Conservation (phyloP, 2,329 filamentous ascomycete species). For the Fusarium sarcochroum region DNA sequence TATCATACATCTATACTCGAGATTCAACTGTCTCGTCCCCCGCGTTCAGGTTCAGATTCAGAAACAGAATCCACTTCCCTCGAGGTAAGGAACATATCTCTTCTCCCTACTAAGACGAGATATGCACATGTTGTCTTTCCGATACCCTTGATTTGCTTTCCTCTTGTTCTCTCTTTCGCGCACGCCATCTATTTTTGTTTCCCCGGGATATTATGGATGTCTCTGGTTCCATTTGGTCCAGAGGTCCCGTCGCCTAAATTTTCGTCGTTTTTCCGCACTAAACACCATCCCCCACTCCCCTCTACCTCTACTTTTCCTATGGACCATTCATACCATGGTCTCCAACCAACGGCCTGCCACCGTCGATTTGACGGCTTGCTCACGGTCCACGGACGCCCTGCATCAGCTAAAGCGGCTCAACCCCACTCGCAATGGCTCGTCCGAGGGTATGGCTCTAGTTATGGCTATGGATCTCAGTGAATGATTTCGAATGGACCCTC, state of each 20-base stretch:
- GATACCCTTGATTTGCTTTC: neutral
- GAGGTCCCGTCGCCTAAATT: conserved; percentile 26
- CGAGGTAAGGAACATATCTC: conserved; percentile 35
- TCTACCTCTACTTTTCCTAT: conserved; percentile 8
- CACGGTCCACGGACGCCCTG: conserved; percentile 36
- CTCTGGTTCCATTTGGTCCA: conserved; percentile 6
- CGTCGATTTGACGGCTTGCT: no score
- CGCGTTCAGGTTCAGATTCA: neutral
- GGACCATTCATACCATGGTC: no score
- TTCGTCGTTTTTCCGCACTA: conserved; percentile 33
- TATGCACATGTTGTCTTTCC: conserved; percentile 11
- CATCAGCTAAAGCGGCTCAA: conserved; percentile 38
- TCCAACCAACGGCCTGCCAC: no score
- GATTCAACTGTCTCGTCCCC: conserved; percentile 1
- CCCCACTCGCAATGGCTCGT: conserved; percentile 39
- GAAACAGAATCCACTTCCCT: conserved; percentile 14
- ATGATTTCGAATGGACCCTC: conserved; percentile 33
- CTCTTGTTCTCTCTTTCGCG: neutral
- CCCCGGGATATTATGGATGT: conserved; percentile 3
- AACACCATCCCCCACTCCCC: conserved; percentile 41
- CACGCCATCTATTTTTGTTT: conserved; percentile 2
- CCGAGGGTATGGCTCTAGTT: conserved; percentile 7
- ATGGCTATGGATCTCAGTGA: conserved; percentile 18
- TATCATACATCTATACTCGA: conserved; percentile 9
- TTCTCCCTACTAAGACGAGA: conserved; percentile 6